These are phyloP conservation scores for Trametes coccinea DNA, from an alignment of 768 basidiomycete genomes.

Conservation along the genomic window DNA sequence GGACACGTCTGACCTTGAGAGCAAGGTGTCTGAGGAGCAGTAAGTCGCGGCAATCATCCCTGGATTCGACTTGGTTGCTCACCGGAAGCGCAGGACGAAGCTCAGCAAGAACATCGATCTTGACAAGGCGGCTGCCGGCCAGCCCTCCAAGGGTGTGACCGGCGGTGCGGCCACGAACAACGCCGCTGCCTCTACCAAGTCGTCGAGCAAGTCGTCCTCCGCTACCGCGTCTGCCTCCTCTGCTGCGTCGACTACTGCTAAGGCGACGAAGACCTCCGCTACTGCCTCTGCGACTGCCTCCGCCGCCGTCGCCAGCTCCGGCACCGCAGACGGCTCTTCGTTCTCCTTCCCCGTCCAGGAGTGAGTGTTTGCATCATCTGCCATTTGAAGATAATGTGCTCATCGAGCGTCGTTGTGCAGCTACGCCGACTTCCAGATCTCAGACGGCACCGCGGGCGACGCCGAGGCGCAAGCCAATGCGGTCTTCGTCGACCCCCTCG, in stretches of 20 bases:
- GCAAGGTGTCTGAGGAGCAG: conserved; percentile 33
- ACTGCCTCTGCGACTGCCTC: not conserved
- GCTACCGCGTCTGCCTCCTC: not conserved
- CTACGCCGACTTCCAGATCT: conserved; percentile 43
- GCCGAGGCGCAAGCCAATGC: conserved; percentile 39
- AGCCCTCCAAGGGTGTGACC: no score
- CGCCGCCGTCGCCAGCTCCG: not conserved
- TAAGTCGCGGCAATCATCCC: not conserved
- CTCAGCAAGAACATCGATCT: conserved; percentile 13
- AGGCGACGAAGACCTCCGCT: not conserved
- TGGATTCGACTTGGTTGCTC: no score
- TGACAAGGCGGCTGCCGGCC: no score
- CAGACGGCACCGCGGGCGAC: conserved; percentile 37
- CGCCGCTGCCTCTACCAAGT: conserved; percentile 9
- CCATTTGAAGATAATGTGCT: not conserved
- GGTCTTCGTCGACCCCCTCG: conserved; percentile 39
- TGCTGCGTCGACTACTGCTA: not conserved
- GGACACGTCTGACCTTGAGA: conserved; percentile 33
- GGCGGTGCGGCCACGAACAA: not conserved
- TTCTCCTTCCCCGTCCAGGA: conserved; percentile 16
- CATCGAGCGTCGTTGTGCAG: conserved; percentile 18
- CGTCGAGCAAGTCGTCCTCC: conserved; percentile 22
- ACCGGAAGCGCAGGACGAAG: conserved; percentile 27
- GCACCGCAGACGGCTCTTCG: conserved; percentile 2
- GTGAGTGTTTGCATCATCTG: not conserved